phyloP scores from a whole-genome alignment of 1,284 basidiomycete species.

The Heterobasidion parviporum region DNA sequence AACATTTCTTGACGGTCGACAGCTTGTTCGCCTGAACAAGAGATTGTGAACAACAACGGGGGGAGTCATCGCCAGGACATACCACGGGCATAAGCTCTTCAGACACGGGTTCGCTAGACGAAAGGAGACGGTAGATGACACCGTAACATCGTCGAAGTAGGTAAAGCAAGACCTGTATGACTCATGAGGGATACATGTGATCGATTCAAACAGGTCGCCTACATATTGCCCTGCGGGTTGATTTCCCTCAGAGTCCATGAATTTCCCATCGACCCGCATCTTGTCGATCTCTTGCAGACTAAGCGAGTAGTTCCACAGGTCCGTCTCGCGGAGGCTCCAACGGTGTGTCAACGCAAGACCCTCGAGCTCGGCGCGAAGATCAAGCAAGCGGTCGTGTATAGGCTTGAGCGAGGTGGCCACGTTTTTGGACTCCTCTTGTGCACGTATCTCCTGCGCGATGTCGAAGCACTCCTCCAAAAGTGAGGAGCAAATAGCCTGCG shows the following conservation, averaged over 20 bases:
- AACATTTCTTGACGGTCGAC: conserved; percentile 90
- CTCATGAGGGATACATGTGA: background rate
- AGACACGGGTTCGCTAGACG: conserved; percentile 98
- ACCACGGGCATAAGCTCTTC: conserved; percentile 97
- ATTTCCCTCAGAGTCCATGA: conserved; percentile 91
- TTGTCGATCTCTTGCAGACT: conserved; percentile 95
- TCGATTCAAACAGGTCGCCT: conserved; percentile 19
- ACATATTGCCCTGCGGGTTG: conserved; percentile 89
- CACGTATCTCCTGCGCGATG: conserved; percentile 92
- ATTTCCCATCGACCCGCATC: conserved; percentile 95
- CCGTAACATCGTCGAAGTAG: conserved; percentile 93
- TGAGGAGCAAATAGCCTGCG: conserved; percentile 85
- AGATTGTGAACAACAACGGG: background rate
- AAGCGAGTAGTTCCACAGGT: conserved; percentile 90
- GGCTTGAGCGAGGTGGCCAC: conserved; percentile 86
- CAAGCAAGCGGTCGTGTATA: conserved; percentile 87
- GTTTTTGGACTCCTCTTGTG: conserved; percentile 87
- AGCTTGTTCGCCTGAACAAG: conserved; percentile 77
- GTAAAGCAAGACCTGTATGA: conserved; percentile 77
- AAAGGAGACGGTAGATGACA: conserved; percentile 89
- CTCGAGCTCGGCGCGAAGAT: conserved; percentile 84
- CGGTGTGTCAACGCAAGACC: conserved; percentile 90
- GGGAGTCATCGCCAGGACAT: conserved; percentile 21
- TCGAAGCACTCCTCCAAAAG: conserved; percentile 97
- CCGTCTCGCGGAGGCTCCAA: conserved; percentile 96